These are phyloP conservation scores for Bretschneidera sinensis DNA, from an alignment of 345 rosid genomes.

Conservation along the genomic window DNA sequence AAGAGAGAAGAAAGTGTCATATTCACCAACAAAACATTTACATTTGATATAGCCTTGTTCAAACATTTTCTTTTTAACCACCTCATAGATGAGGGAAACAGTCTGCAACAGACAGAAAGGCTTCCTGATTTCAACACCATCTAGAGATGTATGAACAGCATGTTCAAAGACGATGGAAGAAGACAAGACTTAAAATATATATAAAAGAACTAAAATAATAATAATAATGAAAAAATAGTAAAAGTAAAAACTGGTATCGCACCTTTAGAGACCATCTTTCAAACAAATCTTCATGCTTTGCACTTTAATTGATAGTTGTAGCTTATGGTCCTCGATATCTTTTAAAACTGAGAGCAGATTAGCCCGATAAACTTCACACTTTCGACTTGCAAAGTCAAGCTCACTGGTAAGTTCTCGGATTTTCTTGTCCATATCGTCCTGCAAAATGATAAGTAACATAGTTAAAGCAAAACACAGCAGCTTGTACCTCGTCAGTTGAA, in stretches of 20 bases:
- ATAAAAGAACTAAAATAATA: neutral
- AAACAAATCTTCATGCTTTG: conserved; percentile 35
- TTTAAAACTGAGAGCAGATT: conserved; percentile 48
- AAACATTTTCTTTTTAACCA: no score
- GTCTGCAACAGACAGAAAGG: no score
- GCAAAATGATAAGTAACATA: conserved; percentile 5
- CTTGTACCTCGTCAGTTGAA: neutral
- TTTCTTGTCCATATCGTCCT: conserved; percentile 49
- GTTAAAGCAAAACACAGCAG: neutral
- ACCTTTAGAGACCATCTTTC: conserved; percentile 21
- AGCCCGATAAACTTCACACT: conserved; percentile 44
- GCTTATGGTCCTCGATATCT: conserved; percentile 49
- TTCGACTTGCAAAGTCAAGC: conserved; percentile 37
- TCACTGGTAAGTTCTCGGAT: conserved; percentile 32
- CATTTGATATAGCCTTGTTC: no score
- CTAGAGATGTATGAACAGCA: no score
- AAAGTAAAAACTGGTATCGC: neutral
- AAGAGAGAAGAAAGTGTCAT: neutral
- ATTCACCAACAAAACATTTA: no score
- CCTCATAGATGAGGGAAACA: no score
- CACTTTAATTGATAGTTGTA: conserved; percentile 39
- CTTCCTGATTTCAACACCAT: no score
- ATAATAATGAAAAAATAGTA: no score
- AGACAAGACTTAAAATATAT: neutral
- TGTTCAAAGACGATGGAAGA: no score